Base-by-base conservation (phyloP, 2,329 filamentous ascomycete genomes). In the Pleoardoris graminearum region DNA sequence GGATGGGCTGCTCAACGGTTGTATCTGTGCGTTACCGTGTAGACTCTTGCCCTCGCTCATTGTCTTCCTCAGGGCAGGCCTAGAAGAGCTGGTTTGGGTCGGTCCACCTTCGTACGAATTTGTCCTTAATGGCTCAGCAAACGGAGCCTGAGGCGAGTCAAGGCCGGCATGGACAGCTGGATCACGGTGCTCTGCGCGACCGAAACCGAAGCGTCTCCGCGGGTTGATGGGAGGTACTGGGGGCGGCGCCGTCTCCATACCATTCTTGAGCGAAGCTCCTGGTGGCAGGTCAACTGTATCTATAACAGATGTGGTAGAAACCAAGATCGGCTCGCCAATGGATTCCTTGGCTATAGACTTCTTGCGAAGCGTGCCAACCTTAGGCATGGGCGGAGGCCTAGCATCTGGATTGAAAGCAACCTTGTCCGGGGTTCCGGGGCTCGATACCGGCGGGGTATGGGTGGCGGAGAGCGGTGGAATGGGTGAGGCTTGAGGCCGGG, bases 171-270 rank as follows among this genome's bases (percentile, higher is more conserved):
- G 49, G 65, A 66, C 51, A 17, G 77, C 58, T 72, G 76, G 25
- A 68, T 78, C 58, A 67, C 75, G 45, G 66, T 77, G 59, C 68
- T 71, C 67, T 16, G 62, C 58, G 19, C 72, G 69, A 4, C 72
- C 72, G 48, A 75, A 72, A 14, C 71, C 72, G 50, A 75, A 80
- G 12, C 80, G 79, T 48, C 82, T 77, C 37, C 84, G 77, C 1
- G 83, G 82, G 62, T 85, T 85, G 77, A 85, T 82, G 0, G 82
- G 79, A 23, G 83, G 82, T 6, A 85, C 69, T 1, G 83, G 81
- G 10, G 82, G 81, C 1, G 76, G 70, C 6, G 63, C 56, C 7
- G 56, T 23, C 17, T 69, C 65, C 59, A 75, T 76, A 42, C 80
- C 81, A 51, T 82, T 84, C 68, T 73, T 79, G 30, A 83, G 72